Evolutionary conservation across 2,329 filamentous ascomycete species (phyloP), one percentile per base, ranked within the genome.

Genomic region (Monilinia aucupariae): DNA sequence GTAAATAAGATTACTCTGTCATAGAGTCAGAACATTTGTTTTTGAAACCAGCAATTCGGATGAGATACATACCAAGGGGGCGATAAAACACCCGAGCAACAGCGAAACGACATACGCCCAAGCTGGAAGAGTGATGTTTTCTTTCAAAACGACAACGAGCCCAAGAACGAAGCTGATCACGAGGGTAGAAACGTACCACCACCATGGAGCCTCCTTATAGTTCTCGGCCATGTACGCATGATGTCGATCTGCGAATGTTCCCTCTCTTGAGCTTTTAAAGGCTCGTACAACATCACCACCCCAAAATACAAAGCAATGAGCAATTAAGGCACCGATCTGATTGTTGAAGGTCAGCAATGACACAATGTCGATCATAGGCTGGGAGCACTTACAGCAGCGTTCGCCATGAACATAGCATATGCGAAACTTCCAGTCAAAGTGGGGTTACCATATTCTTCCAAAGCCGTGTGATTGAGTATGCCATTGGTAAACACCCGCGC

Each of bases 281-380:
- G 82, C 75, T 8, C 68, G 68, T 3, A 74, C 53, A n/a, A 84
- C 75, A 63, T 85, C 83, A 5, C 76, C 75, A 4, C 82, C 80
- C 80, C 81, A 85, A 68, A 85, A 85, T 6, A 84, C 70, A 56
- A 80, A 63, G 65, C 77, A 79, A 65, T 85, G 82, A 3, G 76
- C 70, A 34, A 84, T 74, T 30, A 85, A 70, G 6, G 82, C 83
- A 2, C 82, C 82, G 55, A 85, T 85, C 77, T 81, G 64, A n/a
- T 41, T 30, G 1, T 2, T 20, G 3, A 4, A 12, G 71, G 62
- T 56, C 64, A n/a, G 62, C 13, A 1, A 52, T 37, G 0, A 5
- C 2, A 15, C 15, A 15, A 20, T 2, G 15, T 10, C 9, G 5
- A 34, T 3, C 9, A 12, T 15, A 2, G 2, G n/a, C 2, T 51